These are phyloP conservation scores for Trypanosomatidae sp. DNA, from an alignment of 208 protist genomes.

Conservation along the genomic window DNA sequence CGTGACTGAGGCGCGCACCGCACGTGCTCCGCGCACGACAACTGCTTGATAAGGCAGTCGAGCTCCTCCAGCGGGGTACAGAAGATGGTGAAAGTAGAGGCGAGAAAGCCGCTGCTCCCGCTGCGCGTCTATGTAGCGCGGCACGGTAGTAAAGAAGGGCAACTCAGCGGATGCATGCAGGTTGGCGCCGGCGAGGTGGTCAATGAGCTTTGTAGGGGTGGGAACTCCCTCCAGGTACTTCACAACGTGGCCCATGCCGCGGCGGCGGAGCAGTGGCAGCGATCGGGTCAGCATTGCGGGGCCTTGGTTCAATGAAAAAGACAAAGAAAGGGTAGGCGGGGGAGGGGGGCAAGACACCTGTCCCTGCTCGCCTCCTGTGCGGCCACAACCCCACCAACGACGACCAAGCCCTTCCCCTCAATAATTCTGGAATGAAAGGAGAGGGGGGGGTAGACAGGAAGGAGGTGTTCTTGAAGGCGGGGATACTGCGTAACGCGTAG, in stretches of 20 bases:
- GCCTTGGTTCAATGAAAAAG: not conserved
- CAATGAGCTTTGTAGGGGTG: conserved; percentile 47
- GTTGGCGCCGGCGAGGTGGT: conserved; percentile 80
- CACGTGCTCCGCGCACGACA: conserved; percentile 59
- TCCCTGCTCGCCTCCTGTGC: not conserved
- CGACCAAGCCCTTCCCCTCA: not conserved
- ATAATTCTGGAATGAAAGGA: not conserved
- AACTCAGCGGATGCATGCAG: conserved; percentile 33
- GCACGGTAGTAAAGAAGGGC: conserved; percentile 61
- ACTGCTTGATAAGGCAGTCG: conserved; percentile 70
- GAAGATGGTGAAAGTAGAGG: conserved; percentile 81
- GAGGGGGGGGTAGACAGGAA: not conserved
- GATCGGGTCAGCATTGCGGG: conserved; percentile 20
- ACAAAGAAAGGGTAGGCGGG: not conserved
- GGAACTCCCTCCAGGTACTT: conserved; percentile 83
- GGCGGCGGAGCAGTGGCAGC: conserved; percentile 22
- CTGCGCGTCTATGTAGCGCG: conserved; percentile 57
- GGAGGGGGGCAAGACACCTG: not conserved
- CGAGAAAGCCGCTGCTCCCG: conserved; percentile 65
- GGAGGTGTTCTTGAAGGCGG: not conserved
- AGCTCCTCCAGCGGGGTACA: conserved; percentile 72
- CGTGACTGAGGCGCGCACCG: conserved; percentile 27
- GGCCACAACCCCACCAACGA: not conserved
- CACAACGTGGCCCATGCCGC: conserved; percentile 45
- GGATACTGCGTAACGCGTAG: not conserved